Conservation (phyloP, 225 moss, liverwort and hornwort species). For the Lunularia cruciata region DNA sequence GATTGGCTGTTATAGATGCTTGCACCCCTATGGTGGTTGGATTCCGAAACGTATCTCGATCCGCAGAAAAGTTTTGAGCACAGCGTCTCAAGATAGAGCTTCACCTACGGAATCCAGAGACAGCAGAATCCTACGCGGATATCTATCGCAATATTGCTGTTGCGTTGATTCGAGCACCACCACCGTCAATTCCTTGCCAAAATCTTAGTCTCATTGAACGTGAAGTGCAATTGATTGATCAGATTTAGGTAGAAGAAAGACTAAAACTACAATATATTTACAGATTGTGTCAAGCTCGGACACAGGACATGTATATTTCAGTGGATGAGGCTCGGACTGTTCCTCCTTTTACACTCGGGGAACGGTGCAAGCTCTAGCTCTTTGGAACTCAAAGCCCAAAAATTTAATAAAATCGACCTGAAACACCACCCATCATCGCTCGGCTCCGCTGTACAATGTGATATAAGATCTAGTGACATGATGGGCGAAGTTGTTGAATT, state of each 20-base stretch:
- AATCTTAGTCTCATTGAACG: too few species aligned
- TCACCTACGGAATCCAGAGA: not conserved
- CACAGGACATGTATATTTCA: not conserved
- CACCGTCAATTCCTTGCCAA: too few species aligned
- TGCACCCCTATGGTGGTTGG: not conserved
- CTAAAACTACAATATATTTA: not conserved
- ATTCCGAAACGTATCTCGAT: not conserved
- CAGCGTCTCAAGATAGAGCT: too few species aligned
- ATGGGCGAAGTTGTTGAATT: not conserved
- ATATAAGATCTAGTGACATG: not conserved
- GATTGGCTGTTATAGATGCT: not conserved
- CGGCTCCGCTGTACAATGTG: conserved; percentile 2
- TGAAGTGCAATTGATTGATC: not conserved
- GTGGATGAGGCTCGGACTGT: not conserved
- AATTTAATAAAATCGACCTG: not conserved
- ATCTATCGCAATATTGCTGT: too few species aligned
- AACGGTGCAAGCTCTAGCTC: not conserved
- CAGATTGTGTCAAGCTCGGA: not conserved
- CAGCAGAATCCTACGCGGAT: not conserved
- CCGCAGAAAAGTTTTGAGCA: too few species aligned
- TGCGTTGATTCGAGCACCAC: too few species aligned
- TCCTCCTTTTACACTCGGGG: not conserved
- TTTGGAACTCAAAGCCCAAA: not conserved
- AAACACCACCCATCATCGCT: not conserved
- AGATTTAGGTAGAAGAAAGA: not conserved